A percentile compares a stretch with the other conserved stretches of the same genome.
phyloP scores from a whole-genome alignment of 768 basidiomycete genomes.

The Lentinula lateritia region DNA sequence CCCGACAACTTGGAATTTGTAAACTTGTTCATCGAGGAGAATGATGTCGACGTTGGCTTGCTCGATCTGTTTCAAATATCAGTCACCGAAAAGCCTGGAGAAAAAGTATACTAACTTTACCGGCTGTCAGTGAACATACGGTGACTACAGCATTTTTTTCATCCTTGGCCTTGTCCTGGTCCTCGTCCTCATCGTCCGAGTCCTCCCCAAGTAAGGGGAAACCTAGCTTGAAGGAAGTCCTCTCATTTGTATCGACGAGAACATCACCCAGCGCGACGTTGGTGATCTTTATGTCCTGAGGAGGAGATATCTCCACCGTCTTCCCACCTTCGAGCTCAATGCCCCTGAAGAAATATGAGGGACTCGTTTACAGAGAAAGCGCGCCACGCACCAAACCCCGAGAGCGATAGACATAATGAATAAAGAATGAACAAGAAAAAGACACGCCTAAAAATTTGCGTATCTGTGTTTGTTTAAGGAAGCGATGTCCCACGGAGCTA shows the following conservation, averaged over 20 bases:
- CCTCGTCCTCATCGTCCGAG: constrained; percentile 34
- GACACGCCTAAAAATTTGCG: background rate
- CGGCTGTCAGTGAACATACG: constrained; percentile 75
- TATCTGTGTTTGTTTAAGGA: background rate
- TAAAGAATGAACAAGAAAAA: background rate
- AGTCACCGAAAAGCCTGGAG: background rate
- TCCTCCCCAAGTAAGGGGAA: constrained; percentile 37
- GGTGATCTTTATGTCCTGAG: constrained; percentile 71
- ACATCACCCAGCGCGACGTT: constrained; percentile 78
- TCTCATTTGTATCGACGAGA: constrained; percentile 51
- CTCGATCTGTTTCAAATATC: constrained; percentile 51
- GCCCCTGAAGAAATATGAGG: constrained; percentile 42
- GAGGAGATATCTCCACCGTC: constrained; percentile 49
- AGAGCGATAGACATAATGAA: constrained; percentile 36
- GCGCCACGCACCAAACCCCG: constrained; percentile 54
- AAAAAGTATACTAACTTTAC: constrained; percentile 50
- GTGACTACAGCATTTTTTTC: constrained; percentile 35
- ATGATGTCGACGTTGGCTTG: constrained; percentile 68
- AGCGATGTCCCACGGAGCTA: background rate
- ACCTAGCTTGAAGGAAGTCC: constrained; percentile 65
- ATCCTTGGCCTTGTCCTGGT: constrained; percentile 28
- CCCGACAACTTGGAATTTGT: constrained; percentile 66
- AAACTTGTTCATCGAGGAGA: constrained; percentile 60
- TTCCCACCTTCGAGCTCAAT: constrained; percentile 52
- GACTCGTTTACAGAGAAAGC: constrained; percentile 4